Evolutionary conservation across 306 rosid genomes (phyloP).

Genomic region (Sophora flavescens): DNA sequence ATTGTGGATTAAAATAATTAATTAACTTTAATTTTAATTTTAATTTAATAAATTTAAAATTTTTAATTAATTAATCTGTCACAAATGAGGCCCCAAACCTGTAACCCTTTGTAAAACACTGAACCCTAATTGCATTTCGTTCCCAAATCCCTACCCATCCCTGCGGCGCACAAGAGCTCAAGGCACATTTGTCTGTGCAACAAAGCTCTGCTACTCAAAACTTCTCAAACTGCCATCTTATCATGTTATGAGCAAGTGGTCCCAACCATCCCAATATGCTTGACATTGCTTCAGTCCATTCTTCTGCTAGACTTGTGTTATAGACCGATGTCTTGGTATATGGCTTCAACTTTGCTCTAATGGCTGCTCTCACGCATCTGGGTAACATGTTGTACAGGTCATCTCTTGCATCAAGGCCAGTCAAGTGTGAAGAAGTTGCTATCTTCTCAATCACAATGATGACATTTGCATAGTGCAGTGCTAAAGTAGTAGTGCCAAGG

Average conservation of each 20-base stretch:
- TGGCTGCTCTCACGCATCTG: slow-evolving; percentile 68
- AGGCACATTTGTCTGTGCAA: slow-evolving; percentile 75
- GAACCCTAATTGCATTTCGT: too few relatives aligned
- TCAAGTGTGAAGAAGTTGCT: slow-evolving; percentile 89
- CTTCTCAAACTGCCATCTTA: slow-evolving; percentile 99
- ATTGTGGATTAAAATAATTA: too few relatives aligned
- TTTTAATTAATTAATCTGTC: too few relatives aligned
- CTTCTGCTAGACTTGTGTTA: slow-evolving; percentile 80
- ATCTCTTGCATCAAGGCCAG: slow-evolving; percentile 95
- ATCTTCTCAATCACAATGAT: slow-evolving; percentile 91
- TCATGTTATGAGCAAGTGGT: slow-evolving; percentile 96
- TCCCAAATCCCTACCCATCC: too few relatives aligned
- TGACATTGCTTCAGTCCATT: slow-evolving; percentile 87
- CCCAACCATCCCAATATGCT: slow-evolving; percentile 93
- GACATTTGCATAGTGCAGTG: slow-evolving; percentile 97
- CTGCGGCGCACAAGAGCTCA: too few relatives aligned
- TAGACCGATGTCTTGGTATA: slow-evolving; percentile 66
- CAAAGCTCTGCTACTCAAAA: slow-evolving; percentile 87
- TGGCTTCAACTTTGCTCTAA: slow-evolving; percentile 82
- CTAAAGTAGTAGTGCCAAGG: slow-evolving; percentile 84
- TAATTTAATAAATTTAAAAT: too few relatives aligned
- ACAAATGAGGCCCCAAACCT: too few relatives aligned
- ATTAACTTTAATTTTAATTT: too few relatives aligned
- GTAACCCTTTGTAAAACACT: too few relatives aligned
- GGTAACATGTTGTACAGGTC: slow-evolving; percentile 97